Base-by-base conservation (phyloP, 1,284 basidiomycete genomes). In the Chiua sp. region DNA sequence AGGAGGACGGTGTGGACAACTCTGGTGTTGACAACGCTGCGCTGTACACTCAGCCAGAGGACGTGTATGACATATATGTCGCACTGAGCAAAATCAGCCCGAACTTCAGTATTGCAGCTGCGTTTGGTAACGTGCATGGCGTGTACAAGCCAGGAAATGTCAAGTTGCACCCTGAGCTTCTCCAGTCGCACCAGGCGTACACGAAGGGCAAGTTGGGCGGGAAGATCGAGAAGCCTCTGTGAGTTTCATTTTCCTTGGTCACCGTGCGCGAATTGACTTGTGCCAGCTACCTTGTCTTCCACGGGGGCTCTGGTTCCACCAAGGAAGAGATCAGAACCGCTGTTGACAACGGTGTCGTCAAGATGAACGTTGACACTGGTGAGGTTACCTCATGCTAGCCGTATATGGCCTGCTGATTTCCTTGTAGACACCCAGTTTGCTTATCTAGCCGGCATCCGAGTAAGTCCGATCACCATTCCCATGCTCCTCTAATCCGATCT, bases 1-100 rank as follows among this genome's bases (percentile, higher is more conserved):
- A 99, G 79, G 97, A 99, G 80, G 97, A 99, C 75, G 97, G 97
- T 77, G 97, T 99, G 57, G 95, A 98, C 80, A 97, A 98, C 85
- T 91, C 94, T 64, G 87, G 84, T 59, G 96, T 96, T 68, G 98
- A 99, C 82, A 99, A 98, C 81, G 82, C 90, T 50, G 85, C 88
- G 57, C 85, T 99, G 68, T 99, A 99, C 87, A 99, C 98, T 51
- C 97, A 99, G 79, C 96, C 98, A 59, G 93, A 96, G 76, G 97
- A 99, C 74, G 89, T 98, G 72, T 98, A 83, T 76, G 96, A 98
- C 64, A 93, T 99, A 70, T 87, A 98, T 85, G 77, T 83, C 63
- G 92, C 94, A 30, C 83, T 99, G 73, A 86, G 79, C 79, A 81
- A 87, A 72, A 91, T 99, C 78, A 85, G 92, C 63, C 94, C 94